Evolutionary conservation across 345 rosid species (phyloP), one percentile per base, ranked within the genome.

Genomic region (Populus alba): DNA sequence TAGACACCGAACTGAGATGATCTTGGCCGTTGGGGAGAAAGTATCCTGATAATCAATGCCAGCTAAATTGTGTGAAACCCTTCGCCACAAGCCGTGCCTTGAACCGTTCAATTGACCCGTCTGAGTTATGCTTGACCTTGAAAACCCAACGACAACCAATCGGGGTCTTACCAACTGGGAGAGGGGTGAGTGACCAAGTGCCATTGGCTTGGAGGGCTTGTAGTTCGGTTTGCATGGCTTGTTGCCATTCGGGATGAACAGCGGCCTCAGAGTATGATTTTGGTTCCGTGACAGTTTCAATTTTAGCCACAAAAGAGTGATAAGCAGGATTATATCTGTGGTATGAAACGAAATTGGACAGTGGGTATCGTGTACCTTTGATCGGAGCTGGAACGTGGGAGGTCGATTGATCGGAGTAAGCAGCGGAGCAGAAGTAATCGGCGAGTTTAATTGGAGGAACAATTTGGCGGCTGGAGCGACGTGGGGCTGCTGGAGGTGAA

Each of bases 341-440:
- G 11, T 74, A 61, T 2, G 77, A 74, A 38, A 74, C 68, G 22
- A 27, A 61, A 74, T 74, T 35, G 4, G 68, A 33, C 9, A 74
- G 22, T 27, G 53, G 69, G 39, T 74, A 74, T 1, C 53, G 53
- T 33, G 77, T 74, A 61, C 77, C 69, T 74, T 74, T 74, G 11
- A 0, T 57, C 10, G 51, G 37, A 62, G 20, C 51, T 74, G 68
- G 45, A 16, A 37, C 8, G n/a, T n/a, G 18, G 65, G 69, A 61
- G 11, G 45, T 7, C 11, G 47, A 74, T 33, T 62, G 69, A 29
- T 74, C 53, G 35, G 77, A 74, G 57, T 0, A 11, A 41, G 5
- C 59, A 17, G 13, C 9, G 13, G 74, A 43, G 74, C 55, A 51
- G 31, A 74, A 0, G 8, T 55, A 74, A n/a, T 74, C 77, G 12